A percentile compares a stretch with the other conserved stretches of the same genome.
Conservation (phyloP, 2,329 filamentous ascomycete species). For the Talaromyces sp. region DNA sequence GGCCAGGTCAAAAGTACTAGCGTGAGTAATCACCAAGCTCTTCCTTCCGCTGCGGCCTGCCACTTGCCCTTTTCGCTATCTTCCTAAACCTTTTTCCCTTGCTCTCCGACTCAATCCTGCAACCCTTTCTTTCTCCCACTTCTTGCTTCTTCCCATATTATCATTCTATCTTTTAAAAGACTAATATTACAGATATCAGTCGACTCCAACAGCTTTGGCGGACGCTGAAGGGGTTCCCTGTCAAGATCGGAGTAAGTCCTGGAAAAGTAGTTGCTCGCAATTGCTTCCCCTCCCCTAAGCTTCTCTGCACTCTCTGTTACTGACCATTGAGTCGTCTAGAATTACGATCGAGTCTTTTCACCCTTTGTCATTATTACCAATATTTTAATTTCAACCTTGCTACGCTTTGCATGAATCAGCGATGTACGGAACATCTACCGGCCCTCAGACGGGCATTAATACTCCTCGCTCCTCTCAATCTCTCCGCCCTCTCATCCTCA, state of each 20-base stretch:
- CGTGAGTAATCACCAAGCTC: neutral
- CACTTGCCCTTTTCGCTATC: constrained; percentile 5
- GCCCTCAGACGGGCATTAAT: constrained; percentile 91
- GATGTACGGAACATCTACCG: constrained; percentile 81
- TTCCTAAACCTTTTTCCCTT: neutral
- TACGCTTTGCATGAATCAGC: constrained; percentile 10
- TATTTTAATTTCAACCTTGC: neutral
- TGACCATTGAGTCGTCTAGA: neutral
- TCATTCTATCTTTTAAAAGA: neutral
- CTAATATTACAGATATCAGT: constrained; percentile 8
- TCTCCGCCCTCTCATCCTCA: constrained; percentile 82
- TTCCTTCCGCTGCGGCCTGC: neutral
- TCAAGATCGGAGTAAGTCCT: constrained; percentile 5
- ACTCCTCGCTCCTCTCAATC: constrained; percentile 93
- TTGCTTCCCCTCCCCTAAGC: neutral
- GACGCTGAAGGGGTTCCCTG: constrained; percentile 14
- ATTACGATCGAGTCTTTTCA: neutral
- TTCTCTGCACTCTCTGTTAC: neutral
- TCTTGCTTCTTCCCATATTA: constrained; percentile 1
- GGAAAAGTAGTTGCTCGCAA: neutral
- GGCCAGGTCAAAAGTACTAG: neutral
- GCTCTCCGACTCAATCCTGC: neutral
- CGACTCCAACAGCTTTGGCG: constrained; percentile 17
- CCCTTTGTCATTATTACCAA: neutral
- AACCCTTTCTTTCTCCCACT: neutral